Percentiles rank a stretch among this genome's conserved stretches.
These are phyloP conservation scores for Thinopyrum elongatum DNA, from an alignment of 176 grass and related monocot genomes.

Conservation along the genomic window DNA sequence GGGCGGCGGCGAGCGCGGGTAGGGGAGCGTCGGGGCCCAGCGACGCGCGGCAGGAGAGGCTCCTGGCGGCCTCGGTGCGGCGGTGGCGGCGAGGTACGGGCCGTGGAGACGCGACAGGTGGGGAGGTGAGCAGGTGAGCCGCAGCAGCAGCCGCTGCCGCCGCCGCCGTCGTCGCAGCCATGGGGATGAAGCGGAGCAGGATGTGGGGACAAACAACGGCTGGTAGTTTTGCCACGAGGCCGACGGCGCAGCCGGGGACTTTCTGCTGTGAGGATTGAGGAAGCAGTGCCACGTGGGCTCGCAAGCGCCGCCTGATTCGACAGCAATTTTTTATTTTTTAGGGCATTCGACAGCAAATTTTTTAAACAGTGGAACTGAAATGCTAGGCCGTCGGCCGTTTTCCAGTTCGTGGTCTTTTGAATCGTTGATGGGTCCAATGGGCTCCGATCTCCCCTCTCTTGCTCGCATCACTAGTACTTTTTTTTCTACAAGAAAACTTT, in stretches of 20 bases:
- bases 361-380: too few species aligned
- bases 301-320: background rate
- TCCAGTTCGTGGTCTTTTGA: too few species aligned
- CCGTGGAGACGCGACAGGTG: background rate
- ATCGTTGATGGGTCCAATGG: too few species aligned
- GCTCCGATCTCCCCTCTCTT: too few species aligned
- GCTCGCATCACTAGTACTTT: too few species aligned
- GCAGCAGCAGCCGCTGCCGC: background rate
- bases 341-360: background rate
- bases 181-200: background rate
- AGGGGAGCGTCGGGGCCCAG: slow-evolving; percentile 28
- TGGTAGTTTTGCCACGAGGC: slow-evolving; percentile 38
- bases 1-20: background rate
- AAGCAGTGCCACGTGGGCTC: background rate
- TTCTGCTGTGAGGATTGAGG: background rate
- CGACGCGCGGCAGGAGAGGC: slow-evolving; percentile 36
- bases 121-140: slow-evolving; percentile 17
- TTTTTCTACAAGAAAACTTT: too few species aligned
- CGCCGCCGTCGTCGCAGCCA: background rate
- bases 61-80: background rate
- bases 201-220: slow-evolving; percentile 1
- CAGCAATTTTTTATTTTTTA: too few species aligned
- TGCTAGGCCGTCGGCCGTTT: too few species aligned
- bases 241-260: background rate
- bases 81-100: background rate